Base-by-base conservation (phyloP, 371 early-diverging fungal genomes). In the Modicella reniformis region DNA sequence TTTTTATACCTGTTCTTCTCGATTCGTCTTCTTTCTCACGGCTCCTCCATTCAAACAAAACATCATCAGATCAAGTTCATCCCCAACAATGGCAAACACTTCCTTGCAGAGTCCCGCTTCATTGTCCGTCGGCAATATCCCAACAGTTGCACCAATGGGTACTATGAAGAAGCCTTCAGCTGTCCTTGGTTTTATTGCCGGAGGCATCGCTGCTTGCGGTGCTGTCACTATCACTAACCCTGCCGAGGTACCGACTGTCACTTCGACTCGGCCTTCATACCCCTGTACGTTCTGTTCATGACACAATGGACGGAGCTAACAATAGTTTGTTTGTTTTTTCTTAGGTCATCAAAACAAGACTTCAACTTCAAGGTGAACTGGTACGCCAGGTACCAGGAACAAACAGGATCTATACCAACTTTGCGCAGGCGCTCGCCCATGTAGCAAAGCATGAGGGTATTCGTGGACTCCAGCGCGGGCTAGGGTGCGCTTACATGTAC, bases 161-260 rank as follows among this genome's bases (percentile, higher is more conserved):
- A 55, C 63, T 12, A 29, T 60, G n/a, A 68, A 48, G 34, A 77
- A 79, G 12, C 73, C 80, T 9, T 73, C 71, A 8, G 74, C 80
- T 5, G 10, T 58, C 6, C 60, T 67, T 58, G 87, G 89, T 6
- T 94, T 94, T 75, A 67, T 89, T 47, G 84, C 91, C 26, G 95
- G 93, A 60, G 92, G 93, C 52, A 61, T 92, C 44, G 95, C 93
- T 49, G 93, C 94, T 15, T 94, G 94, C 80, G 92, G 92, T 30
- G 95, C 97, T 28, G 98, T 96, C 23, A 96, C 96, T 3, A 91
- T 97, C 70, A 94, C 96, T 23, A 97, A 97, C 80, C 96, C 96
- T 1, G 90, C 91, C 83, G 96, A 96, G 90, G 94, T 95, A 85
- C 23, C 25, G 25, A 32, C 15, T 25, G 44, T 13, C n/a, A 29